Evolutionary conservation across 805 yeast species (phyloP), one percentile per base, ranked within the genome.

Genomic region (Saitoella complicata): DNA sequence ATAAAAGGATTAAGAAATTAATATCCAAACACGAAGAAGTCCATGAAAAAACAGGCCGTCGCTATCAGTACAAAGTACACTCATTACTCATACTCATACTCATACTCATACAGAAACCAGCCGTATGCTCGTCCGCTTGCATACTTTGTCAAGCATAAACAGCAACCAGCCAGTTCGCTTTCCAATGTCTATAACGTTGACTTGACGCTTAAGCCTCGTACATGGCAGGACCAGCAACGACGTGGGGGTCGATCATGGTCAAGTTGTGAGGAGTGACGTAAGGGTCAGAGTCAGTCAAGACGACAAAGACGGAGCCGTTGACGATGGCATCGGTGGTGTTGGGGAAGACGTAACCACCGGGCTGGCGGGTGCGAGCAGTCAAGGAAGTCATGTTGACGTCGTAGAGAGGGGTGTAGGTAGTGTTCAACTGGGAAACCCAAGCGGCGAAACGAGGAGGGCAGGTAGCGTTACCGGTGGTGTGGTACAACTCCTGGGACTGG

Each of bases 171-270:
- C 21, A 21, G 21, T 21, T 21, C 21, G 4, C 21, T 21, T 21
- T 21, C n/a, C n/a, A n/a, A n/a, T n/a, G n/a, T n/a, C 21, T 21
- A 21, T 21, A 21, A 21, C 21, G 21, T 4, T 21, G 21, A 21
- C 21, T 4, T 21, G 21, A 21, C 21, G 21, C 21, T 21, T 21
- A 21, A 21, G 21, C 21, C 21, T 85, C 43, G 13, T 39, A 45
- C 8, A 44, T 40, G 3, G 43, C 43, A 5, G 48, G 48, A 7
- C 48, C 48, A 34, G 46, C 46, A 32, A 45, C 47, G 13, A 45
- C 34, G 32, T 45, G 48, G 5, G 32, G 38, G 31, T 45, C 44
- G 7, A 45, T 38, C 12, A n/a, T 35, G 10, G 48, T 32, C 11
- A 45, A 31, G 35, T 45, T 44, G 32, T 31, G 33, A 4, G 48